These are phyloP conservation scores for Saccharomycopsis fodiens DNA, from an alignment of 805 yeast genomes.

Conservation along the genomic window DNA sequence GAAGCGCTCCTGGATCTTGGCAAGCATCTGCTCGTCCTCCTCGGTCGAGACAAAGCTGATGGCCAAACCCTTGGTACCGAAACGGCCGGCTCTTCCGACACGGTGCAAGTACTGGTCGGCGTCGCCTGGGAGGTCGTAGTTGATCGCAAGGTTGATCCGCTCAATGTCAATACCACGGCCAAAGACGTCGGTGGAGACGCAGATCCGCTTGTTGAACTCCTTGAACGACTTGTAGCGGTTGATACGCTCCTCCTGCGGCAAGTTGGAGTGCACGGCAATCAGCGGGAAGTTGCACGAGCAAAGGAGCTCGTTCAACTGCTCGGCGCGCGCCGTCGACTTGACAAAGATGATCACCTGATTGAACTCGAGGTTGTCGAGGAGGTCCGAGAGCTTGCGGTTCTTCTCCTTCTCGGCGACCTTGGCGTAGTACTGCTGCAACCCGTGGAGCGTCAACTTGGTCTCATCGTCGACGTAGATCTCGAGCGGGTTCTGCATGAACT, in stretches of 20 bases:
- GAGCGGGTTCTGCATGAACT: conserved; percentile 95
- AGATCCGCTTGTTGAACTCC: conserved; percentile 97
- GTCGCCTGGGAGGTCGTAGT: conserved; percentile 92
- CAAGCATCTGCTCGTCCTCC: conserved; percentile 84
- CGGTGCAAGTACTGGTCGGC: conserved; percentile 98
- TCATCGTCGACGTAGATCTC: conserved; percentile 98
- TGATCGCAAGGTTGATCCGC: conserved; percentile 96
- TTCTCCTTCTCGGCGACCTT: conserved; percentile 86
- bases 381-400: conserved; percentile 86
- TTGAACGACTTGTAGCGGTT: conserved; percentile 93
- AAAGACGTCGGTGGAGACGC: conserved; percentile 96
- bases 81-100: conserved; percentile 99
- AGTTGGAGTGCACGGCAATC: conserved; percentile 90
- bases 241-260: conserved; percentile 97
- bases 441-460: conserved; percentile 94
- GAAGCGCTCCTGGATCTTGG: conserved; percentile 92
- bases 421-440: conserved; percentile 93
- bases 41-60: conserved; percentile 80
- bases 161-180: conserved; percentile 99
- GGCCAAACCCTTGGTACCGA: conserved; percentile 98
- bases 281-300: conserved; percentile 95
- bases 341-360: conserved; percentile 98
- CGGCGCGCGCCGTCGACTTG: conserved; percentile 84
- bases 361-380: conserved; percentile 90
- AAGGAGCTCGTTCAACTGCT: conserved; percentile 80